These are phyloP conservation scores for Macadamia integrifolia DNA, from an alignment of 164 flowering plant genomes.

Conservation along the genomic window DNA sequence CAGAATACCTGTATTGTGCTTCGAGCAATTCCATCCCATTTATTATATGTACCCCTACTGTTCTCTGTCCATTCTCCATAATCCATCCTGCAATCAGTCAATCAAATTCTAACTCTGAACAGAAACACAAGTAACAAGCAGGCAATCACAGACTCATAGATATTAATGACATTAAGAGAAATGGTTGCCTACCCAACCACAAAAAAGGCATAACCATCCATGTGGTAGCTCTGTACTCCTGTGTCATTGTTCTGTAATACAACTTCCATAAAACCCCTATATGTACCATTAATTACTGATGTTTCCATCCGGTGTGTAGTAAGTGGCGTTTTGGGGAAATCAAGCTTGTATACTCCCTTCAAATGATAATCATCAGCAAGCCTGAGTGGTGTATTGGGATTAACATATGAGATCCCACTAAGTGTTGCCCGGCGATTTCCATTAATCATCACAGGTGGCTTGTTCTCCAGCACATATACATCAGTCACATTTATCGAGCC, in stretches of 20 bases:
- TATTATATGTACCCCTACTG: conserved; percentile 60
- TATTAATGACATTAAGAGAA: background rate
- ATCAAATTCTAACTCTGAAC: background rate
- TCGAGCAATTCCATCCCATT: conserved; percentile 84
- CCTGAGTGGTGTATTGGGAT: conserved; percentile 76
- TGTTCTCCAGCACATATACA: conserved; percentile 59
- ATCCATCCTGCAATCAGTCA: conserved; percentile 56
- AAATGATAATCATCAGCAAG: conserved; percentile 70
- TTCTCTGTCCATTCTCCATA: conserved; percentile 77
- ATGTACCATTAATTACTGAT: conserved; percentile 84
- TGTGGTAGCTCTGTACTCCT: conserved; percentile 75
- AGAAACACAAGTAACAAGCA: conserved; percentile 5
- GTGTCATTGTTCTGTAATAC: conserved; percentile 90
- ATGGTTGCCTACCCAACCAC: conserved; percentile 72
- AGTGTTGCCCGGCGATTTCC: conserved; percentile 66
- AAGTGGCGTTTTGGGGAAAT: conserved; percentile 69
- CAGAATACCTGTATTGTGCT: conserved; percentile 65
- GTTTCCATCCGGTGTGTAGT: conserved; percentile 58
- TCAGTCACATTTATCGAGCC: conserved; percentile 96
- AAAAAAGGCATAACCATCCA: conserved; percentile 89
- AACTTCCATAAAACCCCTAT: conserved; percentile 84
- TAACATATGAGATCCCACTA: conserved; percentile 70
- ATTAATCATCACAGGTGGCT: conserved; percentile 53
- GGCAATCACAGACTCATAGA: background rate
- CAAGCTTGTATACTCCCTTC: conserved; percentile 72